phyloP scores from a whole-genome alignment of 148 eudicot species.

The Cornus kousa region DNA sequence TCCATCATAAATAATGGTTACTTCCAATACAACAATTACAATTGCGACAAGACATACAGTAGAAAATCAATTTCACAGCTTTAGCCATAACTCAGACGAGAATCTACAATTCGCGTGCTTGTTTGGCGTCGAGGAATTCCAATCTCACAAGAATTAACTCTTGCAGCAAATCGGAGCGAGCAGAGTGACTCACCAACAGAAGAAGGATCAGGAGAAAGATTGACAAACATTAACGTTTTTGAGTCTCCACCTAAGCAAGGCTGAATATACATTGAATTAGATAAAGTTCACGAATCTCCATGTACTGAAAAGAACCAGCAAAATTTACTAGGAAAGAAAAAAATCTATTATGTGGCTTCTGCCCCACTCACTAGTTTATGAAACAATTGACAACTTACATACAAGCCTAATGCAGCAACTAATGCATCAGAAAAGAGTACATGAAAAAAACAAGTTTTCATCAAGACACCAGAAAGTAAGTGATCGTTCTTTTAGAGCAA shows the following conservation, averaged over 20 bases:
- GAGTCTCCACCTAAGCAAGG: constrained; percentile 82
- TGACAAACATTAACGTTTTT: constrained; percentile 77
- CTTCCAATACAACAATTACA: neutral
- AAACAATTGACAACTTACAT: neutral
- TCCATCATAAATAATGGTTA: constrained; percentile 10
- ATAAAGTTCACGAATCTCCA: neutral
- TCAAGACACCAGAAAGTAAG: neutral
- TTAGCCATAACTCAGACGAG: constrained; percentile 64
- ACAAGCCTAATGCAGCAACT: neutral
- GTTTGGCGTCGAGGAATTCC: constrained; percentile 76
- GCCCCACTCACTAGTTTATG: neutral
- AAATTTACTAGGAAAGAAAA: too few relatives aligned
- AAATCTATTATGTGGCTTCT: neutral
- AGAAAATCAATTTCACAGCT: neutral
- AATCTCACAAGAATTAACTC: constrained; percentile 75
- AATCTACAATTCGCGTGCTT: constrained; percentile 44
- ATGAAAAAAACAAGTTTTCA: neutral
- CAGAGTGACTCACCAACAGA: constrained; percentile 63
- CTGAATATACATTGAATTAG: constrained; percentile 29
- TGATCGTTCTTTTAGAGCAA: neutral
- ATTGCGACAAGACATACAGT: neutral
- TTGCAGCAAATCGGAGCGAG: constrained; percentile 71
- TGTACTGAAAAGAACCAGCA: neutral
- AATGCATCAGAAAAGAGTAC: neutral
- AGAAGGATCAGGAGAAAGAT: constrained; percentile 64